Evolutionary conservation across 768 basidiomycete genomes (phyloP), one percentile per base, ranked within the genome.

Genomic region (Agaricus bisporus): DNA sequence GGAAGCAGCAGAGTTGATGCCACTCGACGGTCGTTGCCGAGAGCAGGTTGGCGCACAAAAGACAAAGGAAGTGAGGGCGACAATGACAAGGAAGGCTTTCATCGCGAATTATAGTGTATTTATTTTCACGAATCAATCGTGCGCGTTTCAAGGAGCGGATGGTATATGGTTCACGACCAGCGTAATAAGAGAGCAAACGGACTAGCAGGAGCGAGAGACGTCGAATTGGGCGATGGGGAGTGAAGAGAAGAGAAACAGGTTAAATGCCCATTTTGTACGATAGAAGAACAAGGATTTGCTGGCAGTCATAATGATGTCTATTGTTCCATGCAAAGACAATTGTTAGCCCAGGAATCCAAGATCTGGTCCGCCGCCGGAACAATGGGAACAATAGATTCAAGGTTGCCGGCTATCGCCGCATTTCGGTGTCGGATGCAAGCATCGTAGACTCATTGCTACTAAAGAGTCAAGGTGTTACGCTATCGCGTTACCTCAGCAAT

Each of bases 361-460:
- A n/a, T n/a, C n/a, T n/a, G n/a, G n/a, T 22, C 22, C 22, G 22
- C 22, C 22, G 22, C 22, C 22, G 22, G 22, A 32, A 32, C 32
- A 32, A 39, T 28, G 18, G 29, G 49, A 15, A 51, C 49, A 51
- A 51, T 51, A 32, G 49, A 28, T 48, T 28, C n/a, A n/a, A n/a
- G 46, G 17, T 37, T 4, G 10, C 5, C 8, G 46, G 10, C 7
- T 17, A 32, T 32, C 32, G 8, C 32, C 32, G 11, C 5, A 6
- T 11, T 32, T 11, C 11, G 8, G 32, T 32, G 11, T 11, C 32
- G 32, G 11, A 8, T 11, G 22, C 22, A 22, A 22, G 22, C 22
- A 22, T 22, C 2, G 22, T 22, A 4, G 22, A 22, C 22, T 22
- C 22, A 1, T 22, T 4, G 22, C 4, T 22, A 4, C 22, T n/a